Base-by-base conservation (phyloP, 768 basidiomycete genomes). In the Russula sp. region DNA sequence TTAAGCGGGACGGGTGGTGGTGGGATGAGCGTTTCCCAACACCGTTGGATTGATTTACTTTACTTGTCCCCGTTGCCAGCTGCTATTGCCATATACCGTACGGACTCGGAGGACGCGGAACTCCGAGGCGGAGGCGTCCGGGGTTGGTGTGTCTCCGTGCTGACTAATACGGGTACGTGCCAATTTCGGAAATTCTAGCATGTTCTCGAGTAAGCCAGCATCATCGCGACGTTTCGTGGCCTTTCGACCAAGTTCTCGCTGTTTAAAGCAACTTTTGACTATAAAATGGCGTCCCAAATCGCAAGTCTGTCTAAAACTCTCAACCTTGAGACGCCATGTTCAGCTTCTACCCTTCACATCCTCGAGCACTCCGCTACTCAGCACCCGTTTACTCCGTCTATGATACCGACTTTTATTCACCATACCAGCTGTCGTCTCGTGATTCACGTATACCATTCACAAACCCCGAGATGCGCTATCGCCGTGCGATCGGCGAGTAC, bases 401-500 rank as follows among this genome's bases (percentile, higher is more conserved):
- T 2, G 38, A 59, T 30, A 51, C 38, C 36, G 18, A 13, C 22
- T 16, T 36, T 20, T 48, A 38, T 28, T 38, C 26, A 20, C 51
- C 51, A 7, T 51, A 24, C 20, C 5, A 30, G 2, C 28, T 20
- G 9, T 32, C 46, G 9, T 50, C n/a, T 30, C 14, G 38, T 1
- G 22, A 24, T 32, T 22, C 36, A 18, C 7, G 7, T 24, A 16
- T 30, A 5, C 51, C 16, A 10, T 3, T n/a, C 36, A 32, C 16
- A 9, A 49, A 52, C 2, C 59, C 60, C 9, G 42, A 50, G 49
- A 26, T 52, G 22, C 68, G 60, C 30, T 69, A 67, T 59, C 68
- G 59, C 32, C 63, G 56, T 46, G 63, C 66, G 0, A 51, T 69
- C 36, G 38, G 46, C 5, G 62, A 62, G 34, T 52, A 65, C 22